Percentiles rank a stretch among this genome's conserved stretches.
Evolutionary conservation across 2,329 filamentous ascomycete species (phyloP).

Genomic region (Ophiobolus disseminans): DNA sequence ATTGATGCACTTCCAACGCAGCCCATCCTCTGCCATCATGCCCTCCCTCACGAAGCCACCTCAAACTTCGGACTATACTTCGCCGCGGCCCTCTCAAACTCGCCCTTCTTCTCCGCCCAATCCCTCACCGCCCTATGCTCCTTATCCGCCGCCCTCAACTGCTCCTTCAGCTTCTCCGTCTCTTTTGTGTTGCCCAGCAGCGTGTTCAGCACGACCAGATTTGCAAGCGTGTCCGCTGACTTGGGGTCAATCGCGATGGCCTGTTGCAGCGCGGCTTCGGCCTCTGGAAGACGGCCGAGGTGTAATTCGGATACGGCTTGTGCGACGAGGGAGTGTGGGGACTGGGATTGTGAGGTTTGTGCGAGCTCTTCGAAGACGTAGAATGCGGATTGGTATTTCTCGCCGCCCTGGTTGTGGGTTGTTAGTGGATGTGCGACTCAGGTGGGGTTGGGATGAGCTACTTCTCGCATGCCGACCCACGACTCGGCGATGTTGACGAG

Average conservation of each 20-base stretch:
- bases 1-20: neutral
- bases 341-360: constrained; percentile 81
- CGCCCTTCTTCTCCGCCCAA: constrained; percentile 80
- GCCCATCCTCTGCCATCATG: constrained; percentile 18
- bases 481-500: constrained; percentile 94
- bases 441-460: constrained; percentile 54
- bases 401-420: constrained; percentile 71
- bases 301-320: constrained; percentile 93
- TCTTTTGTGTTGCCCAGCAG: constrained; percentile 73
- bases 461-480: constrained; percentile 89
- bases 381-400: constrained; percentile 95
- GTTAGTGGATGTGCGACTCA: constrained; percentile 29
- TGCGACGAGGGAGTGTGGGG: constrained; percentile 76
- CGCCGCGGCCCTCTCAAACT: constrained; percentile 83
- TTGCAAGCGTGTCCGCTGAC: constrained; percentile 79
- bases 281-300: constrained; percentile 85
- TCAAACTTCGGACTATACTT: constrained; percentile 89
- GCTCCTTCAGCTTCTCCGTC: constrained; percentile 61
- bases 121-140: constrained; percentile 76
- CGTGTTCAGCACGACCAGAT: constrained; percentile 79
- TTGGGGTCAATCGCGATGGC: constrained; percentile 76
- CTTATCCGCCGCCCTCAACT: constrained; percentile 65
- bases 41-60: constrained; percentile 34
- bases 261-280: constrained; percentile 83
- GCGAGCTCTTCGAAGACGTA: constrained; percentile 98